phyloP scores from a whole-genome alignment of 352 stramenopile species.

The Blastocystis sp. region DNA sequence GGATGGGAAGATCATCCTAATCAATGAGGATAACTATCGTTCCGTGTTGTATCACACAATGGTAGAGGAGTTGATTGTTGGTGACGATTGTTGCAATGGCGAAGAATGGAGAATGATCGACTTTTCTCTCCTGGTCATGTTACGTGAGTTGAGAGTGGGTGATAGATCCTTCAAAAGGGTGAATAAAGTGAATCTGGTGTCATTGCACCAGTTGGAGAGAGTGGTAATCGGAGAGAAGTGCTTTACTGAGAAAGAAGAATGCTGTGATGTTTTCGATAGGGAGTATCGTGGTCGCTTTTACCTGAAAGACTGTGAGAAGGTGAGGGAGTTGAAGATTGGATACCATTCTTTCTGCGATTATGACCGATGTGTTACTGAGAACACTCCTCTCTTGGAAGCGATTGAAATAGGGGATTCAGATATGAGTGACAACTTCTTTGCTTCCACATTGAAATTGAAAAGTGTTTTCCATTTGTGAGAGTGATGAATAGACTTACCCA shows the following conservation, averaged over 20 bases:
- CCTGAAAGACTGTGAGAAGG: no score
- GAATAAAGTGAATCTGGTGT: not conserved
- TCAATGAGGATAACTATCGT: not conserved
- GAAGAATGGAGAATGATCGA: not conserved
- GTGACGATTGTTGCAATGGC: not conserved
- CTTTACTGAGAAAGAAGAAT: no score
- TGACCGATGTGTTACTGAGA: not conserved
- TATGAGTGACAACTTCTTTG: not conserved
- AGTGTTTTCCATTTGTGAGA: not conserved
- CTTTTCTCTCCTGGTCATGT: not conserved
- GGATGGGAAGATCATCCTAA: not conserved
- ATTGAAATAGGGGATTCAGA: not conserved
- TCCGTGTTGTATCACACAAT: not conserved
- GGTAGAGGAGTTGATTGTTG: not conserved
- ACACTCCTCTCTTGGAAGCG: not conserved
- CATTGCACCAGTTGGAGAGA: not conserved
- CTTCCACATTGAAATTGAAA: not conserved
- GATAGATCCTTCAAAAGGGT: not conserved
- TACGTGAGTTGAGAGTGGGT: not conserved
- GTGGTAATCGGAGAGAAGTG: not conserved
- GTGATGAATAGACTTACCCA: not conserved
- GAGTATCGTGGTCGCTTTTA: not conserved
- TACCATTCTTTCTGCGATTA: not conserved
- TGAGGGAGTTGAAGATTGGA: no score
- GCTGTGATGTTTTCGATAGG: not conserved